These are phyloP conservation scores for Dactylellina leptospora DNA, from an alignment of 2,329 filamentous ascomycete genomes.

Conservation along the genomic window DNA sequence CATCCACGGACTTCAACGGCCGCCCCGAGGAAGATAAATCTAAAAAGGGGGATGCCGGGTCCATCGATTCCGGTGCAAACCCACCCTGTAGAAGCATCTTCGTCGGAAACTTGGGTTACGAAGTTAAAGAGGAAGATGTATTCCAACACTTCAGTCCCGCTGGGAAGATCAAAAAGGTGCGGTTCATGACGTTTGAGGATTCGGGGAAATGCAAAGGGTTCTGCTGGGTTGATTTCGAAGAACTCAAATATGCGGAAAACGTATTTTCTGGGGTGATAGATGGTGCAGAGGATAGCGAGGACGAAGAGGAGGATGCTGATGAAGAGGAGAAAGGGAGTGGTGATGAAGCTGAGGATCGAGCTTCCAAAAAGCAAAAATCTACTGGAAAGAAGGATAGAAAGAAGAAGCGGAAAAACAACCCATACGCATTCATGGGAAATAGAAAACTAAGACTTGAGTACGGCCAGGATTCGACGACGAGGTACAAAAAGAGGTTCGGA, in stretches of 20 bases:
- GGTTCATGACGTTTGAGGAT: slow-evolving; percentile 95
- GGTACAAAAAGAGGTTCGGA: slow-evolving; percentile 78
- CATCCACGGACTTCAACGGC: slow-evolving; percentile 89
- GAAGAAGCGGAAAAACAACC: slow-evolving; percentile 68
- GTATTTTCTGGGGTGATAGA: slow-evolving; percentile 46
- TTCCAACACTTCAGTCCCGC: slow-evolving; percentile 83
- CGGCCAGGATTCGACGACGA: slow-evolving; percentile 85
- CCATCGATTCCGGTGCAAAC: slow-evolving; percentile 60
- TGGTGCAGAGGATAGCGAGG: slow-evolving; percentile 59
- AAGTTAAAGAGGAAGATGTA: slow-evolving; percentile 81
- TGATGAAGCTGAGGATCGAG: slow-evolving; percentile 58
- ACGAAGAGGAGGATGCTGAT: slow-evolving; percentile 58
- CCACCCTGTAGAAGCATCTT: slow-evolving; percentile 83
- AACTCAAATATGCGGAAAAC: slow-evolving; percentile 73
- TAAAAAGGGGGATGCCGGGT: slow-evolving; percentile 57
- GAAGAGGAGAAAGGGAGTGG: slow-evolving; percentile 55
- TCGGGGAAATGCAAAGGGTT: slow-evolving; percentile 97
- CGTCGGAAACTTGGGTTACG: slow-evolving; percentile 87
- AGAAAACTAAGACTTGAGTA: slow-evolving; percentile 87
- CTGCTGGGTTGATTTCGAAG: slow-evolving; percentile 91
- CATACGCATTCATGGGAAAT: slow-evolving; percentile 75
- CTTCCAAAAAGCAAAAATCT: slow-evolving; percentile 63
- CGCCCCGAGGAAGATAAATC: slow-evolving; percentile 69
- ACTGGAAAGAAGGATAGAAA: slow-evolving; percentile 63
- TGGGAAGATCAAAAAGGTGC: slow-evolving; percentile 81